These are phyloP conservation scores for Leccinellum albellum DNA, from an alignment of 768 basidiomycete species.

Conservation along the genomic window DNA sequence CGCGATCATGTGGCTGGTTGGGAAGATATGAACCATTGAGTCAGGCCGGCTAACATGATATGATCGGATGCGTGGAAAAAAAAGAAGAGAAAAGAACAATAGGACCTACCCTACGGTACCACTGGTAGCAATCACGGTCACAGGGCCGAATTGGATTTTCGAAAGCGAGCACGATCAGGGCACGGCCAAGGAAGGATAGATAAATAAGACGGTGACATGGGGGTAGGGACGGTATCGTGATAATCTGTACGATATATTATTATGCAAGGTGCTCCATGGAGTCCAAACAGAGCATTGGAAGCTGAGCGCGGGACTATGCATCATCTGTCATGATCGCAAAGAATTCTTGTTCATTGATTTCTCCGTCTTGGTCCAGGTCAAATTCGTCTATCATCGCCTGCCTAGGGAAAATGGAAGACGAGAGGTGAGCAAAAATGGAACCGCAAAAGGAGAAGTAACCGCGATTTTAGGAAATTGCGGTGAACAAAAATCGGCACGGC, in stretches of 20 bases:
- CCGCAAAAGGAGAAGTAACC: slow-evolving; percentile 7
- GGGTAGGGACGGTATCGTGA: slow-evolving; percentile 4
- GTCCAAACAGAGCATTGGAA: background rate
- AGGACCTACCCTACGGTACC: background rate
- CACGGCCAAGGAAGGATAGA: slow-evolving; percentile 12
- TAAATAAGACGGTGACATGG: slow-evolving; percentile 13
- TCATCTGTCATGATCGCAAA: slow-evolving; percentile 97
- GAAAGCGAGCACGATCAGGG: slow-evolving; percentile 18
- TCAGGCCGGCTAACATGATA: slow-evolving; percentile 7
- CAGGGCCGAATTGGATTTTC: background rate
- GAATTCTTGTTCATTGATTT: slow-evolving; percentile 96
- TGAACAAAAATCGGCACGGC: slow-evolving; percentile 19
- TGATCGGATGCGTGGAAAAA: slow-evolving; percentile 20
- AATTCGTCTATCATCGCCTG: slow-evolving; percentile 99
- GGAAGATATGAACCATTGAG: slow-evolving; percentile 7
- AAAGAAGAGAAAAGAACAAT: background rate
- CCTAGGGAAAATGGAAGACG: slow-evolving; percentile 42
- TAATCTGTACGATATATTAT: slow-evolving; percentile 4
- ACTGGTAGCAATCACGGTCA: background rate
- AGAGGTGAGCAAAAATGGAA: slow-evolving; percentile 31
- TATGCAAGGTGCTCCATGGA: background rate
- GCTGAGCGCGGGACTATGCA: slow-evolving; percentile 38
- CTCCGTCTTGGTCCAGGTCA: slow-evolving; percentile 96
- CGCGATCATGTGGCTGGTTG: slow-evolving; percentile 20
- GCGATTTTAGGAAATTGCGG: slow-evolving; percentile 22